Conservation (phyloP, 352 stramenopile species). For the Sclerospora graminicola region DNA sequence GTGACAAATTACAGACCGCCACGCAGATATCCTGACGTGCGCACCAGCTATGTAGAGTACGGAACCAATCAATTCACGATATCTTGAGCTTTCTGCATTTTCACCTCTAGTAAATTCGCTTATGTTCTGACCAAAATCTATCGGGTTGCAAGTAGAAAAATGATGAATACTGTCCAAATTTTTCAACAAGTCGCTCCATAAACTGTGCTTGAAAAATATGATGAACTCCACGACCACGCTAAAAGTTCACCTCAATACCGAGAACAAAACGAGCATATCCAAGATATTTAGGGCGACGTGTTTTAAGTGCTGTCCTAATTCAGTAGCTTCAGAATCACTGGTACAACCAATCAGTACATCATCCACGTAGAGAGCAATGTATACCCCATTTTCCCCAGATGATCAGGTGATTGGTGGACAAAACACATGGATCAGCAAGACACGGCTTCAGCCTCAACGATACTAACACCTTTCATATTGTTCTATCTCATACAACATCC, state of each 20-base stretch:
- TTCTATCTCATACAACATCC: not conserved
- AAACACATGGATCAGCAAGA: not conserved
- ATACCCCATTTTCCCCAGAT: not conserved
- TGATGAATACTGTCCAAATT: not conserved
- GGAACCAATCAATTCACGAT: not conserved
- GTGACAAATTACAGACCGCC: not conserved
- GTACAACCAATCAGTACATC: not conserved
- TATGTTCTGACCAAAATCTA: not conserved
- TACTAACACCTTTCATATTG: not conserved
- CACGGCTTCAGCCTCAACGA: not conserved
- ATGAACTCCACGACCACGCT: not conserved
- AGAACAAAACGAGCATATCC: not conserved
- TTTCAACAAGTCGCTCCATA: not conserved
- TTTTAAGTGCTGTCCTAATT: not conserved
- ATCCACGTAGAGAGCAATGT: not conserved
- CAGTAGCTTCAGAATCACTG: not conserved
- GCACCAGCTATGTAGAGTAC: not conserved
- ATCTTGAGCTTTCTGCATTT: not conserved
- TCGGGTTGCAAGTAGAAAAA: not conserved
- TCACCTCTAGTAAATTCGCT: not conserved
- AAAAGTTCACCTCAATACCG: not conserved
- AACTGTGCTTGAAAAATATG: not conserved
- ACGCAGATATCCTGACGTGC: not conserved
- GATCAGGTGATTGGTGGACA: not conserved
- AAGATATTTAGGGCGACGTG: not conserved